Evolutionary conservation across 352 stramenopile species (phyloP), one percentile per base, ranked within the genome.

Genomic region (Phytophthora europaea): DNA sequence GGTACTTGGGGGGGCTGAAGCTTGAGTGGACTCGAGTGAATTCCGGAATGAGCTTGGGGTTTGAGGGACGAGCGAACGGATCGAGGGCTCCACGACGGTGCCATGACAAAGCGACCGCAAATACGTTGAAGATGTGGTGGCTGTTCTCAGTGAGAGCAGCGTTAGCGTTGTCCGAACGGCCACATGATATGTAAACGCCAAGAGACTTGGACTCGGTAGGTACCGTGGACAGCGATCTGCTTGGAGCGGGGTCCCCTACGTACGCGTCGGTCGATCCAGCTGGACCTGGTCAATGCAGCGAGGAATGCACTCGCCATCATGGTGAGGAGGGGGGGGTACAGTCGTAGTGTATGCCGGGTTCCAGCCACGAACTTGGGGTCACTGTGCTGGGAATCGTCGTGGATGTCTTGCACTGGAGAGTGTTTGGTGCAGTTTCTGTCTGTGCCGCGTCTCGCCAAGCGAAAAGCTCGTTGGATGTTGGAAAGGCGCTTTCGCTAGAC

Each of bases 21-120:
- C 34, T 62, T 62, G 55, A 52, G 55, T 8, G 12, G 55, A 50
- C 36, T 50, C 34, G 36, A 62, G 55, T 15, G 34, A 62, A 62
- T 62, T 52, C 55, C 12, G 36, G 22, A 52, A 62, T 62, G 55
- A 34, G 36, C 20, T 52, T 45, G 2, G 48, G 48, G 3, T 12
- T 45, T 12, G 38, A 45, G 45, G 16, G 18, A 22, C 20, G 45
- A 57, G 22, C 51, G 33, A 40, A 3, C 9, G 2, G 16, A 16
- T 58, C 26, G 34, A 43, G 22, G 6, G 9, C 52, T 58, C 18
- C 4, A 40, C 16, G 4, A 18, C 6, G 45, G 45, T 51, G 36
- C 36, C 36, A 15, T 45, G 36, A 45, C 13, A 45, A 18, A 45
- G 36, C 18, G 45, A 20, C 6, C n/a, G 23, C n/a, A 28, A 61